Evolutionary conservation across 192 early-diverging fungal species (phyloP), one percentile per base, ranked within the genome.

Genomic region (Coemansia sp.): DNA sequence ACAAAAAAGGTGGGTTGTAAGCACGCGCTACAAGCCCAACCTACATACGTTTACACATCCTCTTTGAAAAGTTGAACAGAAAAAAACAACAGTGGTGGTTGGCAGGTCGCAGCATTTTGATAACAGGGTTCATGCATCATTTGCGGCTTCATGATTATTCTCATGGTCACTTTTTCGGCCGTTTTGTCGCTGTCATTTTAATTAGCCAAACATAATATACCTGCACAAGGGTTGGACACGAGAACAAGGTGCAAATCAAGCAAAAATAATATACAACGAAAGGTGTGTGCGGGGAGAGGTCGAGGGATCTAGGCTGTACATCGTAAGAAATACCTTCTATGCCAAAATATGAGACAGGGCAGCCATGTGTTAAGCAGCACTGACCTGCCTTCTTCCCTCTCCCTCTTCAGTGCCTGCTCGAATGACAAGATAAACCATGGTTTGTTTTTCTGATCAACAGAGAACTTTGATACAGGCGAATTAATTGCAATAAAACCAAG

Each of bases 91-190:
- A 45, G 42, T 2, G 12, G 42, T 45, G 10, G 42, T 45, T 38
- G 42, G 42, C 16, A 16, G 42, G 42, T 14, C 16, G 16, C 11
- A 11, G 8, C 7, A 2, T 2, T 45, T 11, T 45, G 42, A 12
- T 45, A 45, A 45, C 42, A 45, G 42, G 42, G 42, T 45, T 45
- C 42, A 11, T 16, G 5, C 42, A 45, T 7, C 42, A 45, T 45
- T 45, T 2, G 12, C 5, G 3, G 42, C 42, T 45, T 45, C 42
- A 45, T 45, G 12, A 12, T 45, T 14, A 14, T 45, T 45, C 42
- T 45, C 42, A 45, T 45, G 42, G 42, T 45, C 42, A 45, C 42
- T 45, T 45, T 45, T 45, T 45, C 42, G 42, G 42, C 42, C 10
- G 8, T 45, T 45, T 45, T 45, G 42, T 45, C 42, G 42, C 42